Evolutionary conservation across 2,329 filamentous ascomycete genomes (phyloP), one percentile per base, ranked within the genome.

Genomic region (Penicillium concentricum): DNA sequence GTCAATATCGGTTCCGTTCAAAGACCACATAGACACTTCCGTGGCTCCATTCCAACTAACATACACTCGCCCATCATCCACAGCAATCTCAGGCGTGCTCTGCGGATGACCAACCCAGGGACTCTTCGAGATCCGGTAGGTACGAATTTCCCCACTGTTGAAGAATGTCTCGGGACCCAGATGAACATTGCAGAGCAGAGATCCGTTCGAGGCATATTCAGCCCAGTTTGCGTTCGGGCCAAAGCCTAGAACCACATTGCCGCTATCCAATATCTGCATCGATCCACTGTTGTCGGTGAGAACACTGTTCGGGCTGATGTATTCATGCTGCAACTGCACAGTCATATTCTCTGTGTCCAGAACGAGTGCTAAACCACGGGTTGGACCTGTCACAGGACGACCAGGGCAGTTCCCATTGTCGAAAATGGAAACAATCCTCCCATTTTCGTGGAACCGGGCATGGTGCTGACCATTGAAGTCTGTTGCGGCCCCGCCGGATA

Each of bases 101-200:
- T 69, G 72, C 0, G 82, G 82, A 12, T 72, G 67, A 0, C 79
- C 82, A 3, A 76, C 75, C 82, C 83, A 87, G 53, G 78, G 72
- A 60, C 76, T 79, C 63, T 82, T 82, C 68, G 81, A 81, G 2
- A 78, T 79, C 32, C 83, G 78, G 62, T 86, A 87, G 51, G 80
- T 83, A 63, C 81, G 77, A 3, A 82, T 77, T 16, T 67, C 60
- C 3, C 66, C 66, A 32, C 67, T 63, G 63, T 72, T 45, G 68
- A 65, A 67, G 68, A 62, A 68, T 66, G 56, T 67, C 69, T 58
- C 77, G 54, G 50, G 67, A 45, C 63, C 76, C 63, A 84, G 73
- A 63, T 81, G 81, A 6, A 72, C 76, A 57, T 85, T 81, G 73
- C 84, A 84, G 18, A 86, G 72, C 4, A 79, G 67, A 9, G 76